Percentiles rank a stretch among this genome's conserved stretches.
These are phyloP conservation scores for Silene noctiflora DNA, from an alignment of 179 eudicot species.

Conservation along the genomic window DNA sequence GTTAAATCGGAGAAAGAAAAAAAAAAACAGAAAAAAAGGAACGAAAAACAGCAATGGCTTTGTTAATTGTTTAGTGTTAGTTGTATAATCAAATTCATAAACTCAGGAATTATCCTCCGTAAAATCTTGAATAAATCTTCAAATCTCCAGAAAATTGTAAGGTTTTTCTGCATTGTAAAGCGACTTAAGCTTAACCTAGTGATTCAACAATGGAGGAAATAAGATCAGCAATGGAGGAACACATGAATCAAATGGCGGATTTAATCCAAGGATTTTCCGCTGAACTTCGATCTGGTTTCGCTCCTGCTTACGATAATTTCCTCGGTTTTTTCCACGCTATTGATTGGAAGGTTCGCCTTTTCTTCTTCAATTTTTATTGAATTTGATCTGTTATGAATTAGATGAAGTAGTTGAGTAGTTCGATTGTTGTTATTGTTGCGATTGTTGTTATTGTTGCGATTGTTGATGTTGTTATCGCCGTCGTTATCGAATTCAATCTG, in stretches of 20 bases:
- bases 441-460: not conserved
- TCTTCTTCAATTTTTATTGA: not conserved
- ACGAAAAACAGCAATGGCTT: too few relatives aligned
- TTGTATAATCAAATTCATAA: not conserved
- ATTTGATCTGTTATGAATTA: not conserved
- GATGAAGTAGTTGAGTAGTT: not conserved
- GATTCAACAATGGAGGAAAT: slow-evolving; percentile 66
- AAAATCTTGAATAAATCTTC: not conserved
- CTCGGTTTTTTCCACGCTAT: slow-evolving; percentile 81
- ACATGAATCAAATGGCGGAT: slow-evolving; percentile 76
- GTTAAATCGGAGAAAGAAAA: too few relatives aligned
- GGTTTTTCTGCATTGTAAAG: not conserved
- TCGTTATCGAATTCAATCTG: too few relatives aligned
- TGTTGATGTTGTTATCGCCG: not conserved
- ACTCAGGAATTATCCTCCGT: not conserved
- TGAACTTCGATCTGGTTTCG: slow-evolving; percentile 63
- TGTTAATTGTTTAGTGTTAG: not conserved
- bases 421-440: not conserved
- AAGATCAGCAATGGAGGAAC: slow-evolving; percentile 59
- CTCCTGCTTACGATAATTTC: slow-evolving; percentile 60
- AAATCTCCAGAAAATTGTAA: not conserved
- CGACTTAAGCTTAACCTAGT: not conserved
- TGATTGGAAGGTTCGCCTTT: slow-evolving; percentile 66
- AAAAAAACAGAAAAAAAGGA: too few relatives aligned
- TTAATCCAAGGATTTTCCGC: slow-evolving; percentile 43